Conservation (phyloP, 1,284 basidiomycete species). For the Marasmius tenuissimus region DNA sequence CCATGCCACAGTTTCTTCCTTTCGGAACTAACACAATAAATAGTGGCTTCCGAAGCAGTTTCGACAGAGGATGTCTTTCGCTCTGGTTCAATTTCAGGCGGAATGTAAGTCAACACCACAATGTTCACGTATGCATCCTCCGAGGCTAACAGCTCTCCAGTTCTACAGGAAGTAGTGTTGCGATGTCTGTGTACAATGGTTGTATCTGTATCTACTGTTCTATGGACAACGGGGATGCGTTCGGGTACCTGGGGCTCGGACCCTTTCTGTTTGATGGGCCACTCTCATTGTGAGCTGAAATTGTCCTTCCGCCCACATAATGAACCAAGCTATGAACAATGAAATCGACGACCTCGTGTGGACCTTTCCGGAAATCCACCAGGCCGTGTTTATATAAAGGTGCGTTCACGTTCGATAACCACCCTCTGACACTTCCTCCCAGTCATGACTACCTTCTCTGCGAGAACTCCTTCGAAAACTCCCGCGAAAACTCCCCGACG, state of each 20-base stretch:
- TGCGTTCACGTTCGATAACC: too few species aligned
- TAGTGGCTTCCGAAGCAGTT: slow-evolving; percentile 83
- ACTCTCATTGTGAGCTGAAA: background rate
- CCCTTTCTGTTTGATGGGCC: background rate
- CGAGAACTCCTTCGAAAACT: too few species aligned
- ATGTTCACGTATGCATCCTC: slow-evolving; percentile 10
- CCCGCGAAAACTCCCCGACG: background rate
- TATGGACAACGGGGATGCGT: slow-evolving; percentile 11
- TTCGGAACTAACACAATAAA: slow-evolving; percentile 9
- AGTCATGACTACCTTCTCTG: too few species aligned
- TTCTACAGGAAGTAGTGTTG: slow-evolving; percentile 65
- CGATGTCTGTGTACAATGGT: background rate
- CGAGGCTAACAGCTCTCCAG: slow-evolving; percentile 35
- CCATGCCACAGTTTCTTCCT: slow-evolving; percentile 1
- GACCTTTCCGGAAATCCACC: too few species aligned
- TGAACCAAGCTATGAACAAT: background rate
- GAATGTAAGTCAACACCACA: slow-evolving; percentile 57
- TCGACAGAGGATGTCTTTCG: slow-evolving; percentile 82
- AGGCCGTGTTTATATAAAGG: too few species aligned
- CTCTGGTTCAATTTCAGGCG: slow-evolving; percentile 88
- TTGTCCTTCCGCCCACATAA: background rate
- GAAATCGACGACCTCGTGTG: background rate
- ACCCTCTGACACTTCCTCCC: too few species aligned
- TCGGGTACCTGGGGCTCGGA: background rate
- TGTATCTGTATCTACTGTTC: background rate